These are phyloP conservation scores for Linnemannia elongata DNA, from an alignment of 192 early-diverging fungal genomes.

Conservation along the genomic window DNA sequence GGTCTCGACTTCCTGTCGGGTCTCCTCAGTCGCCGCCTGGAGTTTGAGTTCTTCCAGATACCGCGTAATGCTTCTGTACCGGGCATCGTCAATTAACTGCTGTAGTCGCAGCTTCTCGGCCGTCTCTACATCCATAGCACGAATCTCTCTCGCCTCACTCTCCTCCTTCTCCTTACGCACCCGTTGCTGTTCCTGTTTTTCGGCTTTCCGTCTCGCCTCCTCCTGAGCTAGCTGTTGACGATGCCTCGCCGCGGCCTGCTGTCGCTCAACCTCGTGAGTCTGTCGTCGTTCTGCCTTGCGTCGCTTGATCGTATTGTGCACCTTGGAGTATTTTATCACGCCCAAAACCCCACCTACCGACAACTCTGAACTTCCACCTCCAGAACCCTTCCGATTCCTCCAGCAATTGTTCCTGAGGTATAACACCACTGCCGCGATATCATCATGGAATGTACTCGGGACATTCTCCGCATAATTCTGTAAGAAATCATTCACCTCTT, in stretches of 20 bases:
- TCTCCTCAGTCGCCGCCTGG: neutral
- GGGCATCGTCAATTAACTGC: neutral
- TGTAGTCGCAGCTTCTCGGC: neutral
- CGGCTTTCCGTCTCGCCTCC: neutral
- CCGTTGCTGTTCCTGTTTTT: neutral
- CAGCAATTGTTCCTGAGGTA: neutral
- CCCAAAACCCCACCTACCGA: neutral
- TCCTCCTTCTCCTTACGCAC: neutral
- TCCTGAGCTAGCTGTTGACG: neutral
- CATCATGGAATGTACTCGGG: neutral
- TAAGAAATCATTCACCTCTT: neutral
- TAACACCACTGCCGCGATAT: slow-evolving; percentile 9
- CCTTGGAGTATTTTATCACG: neutral
- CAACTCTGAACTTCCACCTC: neutral
- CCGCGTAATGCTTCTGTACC: neutral
- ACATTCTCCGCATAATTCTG: slow-evolving; percentile 5
- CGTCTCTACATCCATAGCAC: neutral
- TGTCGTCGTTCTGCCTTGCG: neutral
- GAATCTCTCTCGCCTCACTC: neutral
- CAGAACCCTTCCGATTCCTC: neutral
- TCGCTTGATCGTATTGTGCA: neutral
- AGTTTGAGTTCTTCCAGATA: neutral
- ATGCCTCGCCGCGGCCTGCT: neutral
- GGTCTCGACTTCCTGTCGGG: neutral
- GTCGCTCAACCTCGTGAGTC: neutral